phyloP scores from a whole-genome alignment of 1,284 basidiomycete species.

The Ustilago cynodontis region DNA sequence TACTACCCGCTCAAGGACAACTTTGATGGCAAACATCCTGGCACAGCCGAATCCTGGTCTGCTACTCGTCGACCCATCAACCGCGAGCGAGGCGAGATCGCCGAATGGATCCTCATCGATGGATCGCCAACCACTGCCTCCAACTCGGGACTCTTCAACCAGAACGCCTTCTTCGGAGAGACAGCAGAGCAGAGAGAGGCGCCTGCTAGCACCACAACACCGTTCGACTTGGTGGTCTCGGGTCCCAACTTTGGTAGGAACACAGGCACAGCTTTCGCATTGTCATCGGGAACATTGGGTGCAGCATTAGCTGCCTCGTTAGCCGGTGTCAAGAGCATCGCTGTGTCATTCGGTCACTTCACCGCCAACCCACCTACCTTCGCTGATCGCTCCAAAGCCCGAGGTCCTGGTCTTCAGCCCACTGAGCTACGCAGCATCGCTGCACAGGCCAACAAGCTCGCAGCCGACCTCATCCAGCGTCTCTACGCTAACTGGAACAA shows the following conservation, averaged over 20 bases:
- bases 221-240: constrained; percentile 65
- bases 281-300: constrained; percentile 67
- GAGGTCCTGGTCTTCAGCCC: constrained; percentile 33
- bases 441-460: constrained; percentile 42
- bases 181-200: constrained; percentile 19
- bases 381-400: constrained; percentile 29
- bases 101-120: constrained; percentile 67
- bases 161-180: constrained; percentile 48
- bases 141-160: constrained; percentile 65
- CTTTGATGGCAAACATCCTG: constrained; percentile 50
- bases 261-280: constrained; percentile 66
- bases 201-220: constrained; percentile 22
- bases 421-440: constrained; percentile 23
- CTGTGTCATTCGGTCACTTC: constrained; percentile 67
- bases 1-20: constrained; percentile 66
- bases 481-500: constrained; percentile 61
- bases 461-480: constrained; percentile 47
- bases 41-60: constrained; percentile 58
- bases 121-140: constrained; percentile 67
- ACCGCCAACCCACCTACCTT: constrained; percentile 48
- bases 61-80: constrained; percentile 55
- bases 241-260: constrained; percentile 69
- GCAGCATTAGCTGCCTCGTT: constrained; percentile 64
- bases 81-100: constrained; percentile 57
- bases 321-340: constrained; percentile 56